Percentiles rank a stretch among this genome's conserved stretches.
These are phyloP conservation scores for Myrica gale DNA, from an alignment of 306 rosid species.

Conservation along the genomic window DNA sequence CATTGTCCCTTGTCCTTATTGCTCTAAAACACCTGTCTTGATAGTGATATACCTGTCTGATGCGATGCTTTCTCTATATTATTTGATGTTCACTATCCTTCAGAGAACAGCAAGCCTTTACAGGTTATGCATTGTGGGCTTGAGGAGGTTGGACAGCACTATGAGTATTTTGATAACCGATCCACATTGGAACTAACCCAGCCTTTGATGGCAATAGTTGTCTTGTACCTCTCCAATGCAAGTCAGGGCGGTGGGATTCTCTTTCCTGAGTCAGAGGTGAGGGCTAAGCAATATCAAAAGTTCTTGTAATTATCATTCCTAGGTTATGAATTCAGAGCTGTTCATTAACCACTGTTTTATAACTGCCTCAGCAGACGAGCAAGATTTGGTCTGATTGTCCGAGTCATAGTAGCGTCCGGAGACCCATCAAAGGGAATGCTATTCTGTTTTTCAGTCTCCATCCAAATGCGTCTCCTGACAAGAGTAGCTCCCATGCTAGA, in stretches of 20 bases:
- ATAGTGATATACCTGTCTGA: slow-evolving; percentile 13
- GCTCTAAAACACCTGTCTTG: neutral
- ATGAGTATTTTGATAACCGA: slow-evolving; percentile 40
- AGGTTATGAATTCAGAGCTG: slow-evolving; percentile 7
- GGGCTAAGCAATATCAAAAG: slow-evolving; percentile 9
- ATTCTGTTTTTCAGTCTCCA: slow-evolving; percentile 63
- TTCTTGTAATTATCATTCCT: slow-evolving; percentile 1
- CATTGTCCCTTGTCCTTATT: neutral
- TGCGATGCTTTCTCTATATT: neutral
- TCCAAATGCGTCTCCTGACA: slow-evolving; percentile 56
- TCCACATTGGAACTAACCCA: slow-evolving; percentile 41
- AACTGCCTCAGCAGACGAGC: slow-evolving; percentile 46
- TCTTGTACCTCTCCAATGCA: slow-evolving; percentile 71
- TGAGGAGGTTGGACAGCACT: slow-evolving; percentile 38
- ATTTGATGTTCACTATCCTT: slow-evolving; percentile 24
- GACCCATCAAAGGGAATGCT: slow-evolving; percentile 75
- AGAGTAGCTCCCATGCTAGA: slow-evolving; percentile 58
- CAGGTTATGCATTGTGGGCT: slow-evolving; percentile 44
- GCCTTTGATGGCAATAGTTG: slow-evolving; percentile 67
- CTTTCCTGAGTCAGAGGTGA: slow-evolving; percentile 64
- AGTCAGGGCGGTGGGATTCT: slow-evolving; percentile 69
- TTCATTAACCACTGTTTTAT: slow-evolving; percentile 6
- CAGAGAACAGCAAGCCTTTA: slow-evolving; percentile 63
- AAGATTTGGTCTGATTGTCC: slow-evolving; percentile 47
- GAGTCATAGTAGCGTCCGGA: slow-evolving; percentile 37